Evolutionary conservation across 2,329 filamentous ascomycete genomes (phyloP).

Genomic region (Sporothrix globosa): DNA sequence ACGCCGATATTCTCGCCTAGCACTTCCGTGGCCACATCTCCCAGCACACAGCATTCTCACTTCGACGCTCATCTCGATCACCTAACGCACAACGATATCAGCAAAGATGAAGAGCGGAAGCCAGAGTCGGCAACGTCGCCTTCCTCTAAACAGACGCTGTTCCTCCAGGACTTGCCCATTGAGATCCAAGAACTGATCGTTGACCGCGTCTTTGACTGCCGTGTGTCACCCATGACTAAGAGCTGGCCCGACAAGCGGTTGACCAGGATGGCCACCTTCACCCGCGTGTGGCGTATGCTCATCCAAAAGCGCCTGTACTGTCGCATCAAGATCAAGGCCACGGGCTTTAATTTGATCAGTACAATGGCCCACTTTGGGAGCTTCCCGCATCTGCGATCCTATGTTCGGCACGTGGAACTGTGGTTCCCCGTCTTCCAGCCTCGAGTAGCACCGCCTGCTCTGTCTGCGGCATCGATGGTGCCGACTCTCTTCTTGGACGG

Average conservation of each 20-base stretch:
- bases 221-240: constrained; percentile 63
- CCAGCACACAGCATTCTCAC: constrained; percentile 13
- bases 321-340: constrained; percentile 76
- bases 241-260: constrained; percentile 64
- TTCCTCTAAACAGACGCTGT: constrained; percentile 38
- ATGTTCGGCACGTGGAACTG: constrained; percentile 73
- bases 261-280: constrained; percentile 67
- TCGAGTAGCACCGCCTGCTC: constrained; percentile 50
- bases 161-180: constrained; percentile 60
- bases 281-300: constrained; percentile 64
- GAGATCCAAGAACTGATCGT: constrained; percentile 75
- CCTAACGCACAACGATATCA: neutral
- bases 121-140: constrained; percentile 34
- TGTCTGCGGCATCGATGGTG: constrained; percentile 51
- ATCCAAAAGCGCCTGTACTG: constrained; percentile 74
- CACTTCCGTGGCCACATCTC: constrained; percentile 18
- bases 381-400: constrained; percentile 61
- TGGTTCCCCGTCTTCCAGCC: constrained; percentile 77
- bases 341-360: constrained; percentile 62
- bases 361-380: constrained; percentile 63
- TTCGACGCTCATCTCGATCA: neutral
- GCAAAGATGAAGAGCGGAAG: neutral
- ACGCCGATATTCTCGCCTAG: constrained; percentile 19
- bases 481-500: constrained; percentile 60
- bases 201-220: constrained; percentile 71